Conservation (phyloP, 2,329 filamentous ascomycete genomes). For the Ophiosphaerella narmari region DNA sequence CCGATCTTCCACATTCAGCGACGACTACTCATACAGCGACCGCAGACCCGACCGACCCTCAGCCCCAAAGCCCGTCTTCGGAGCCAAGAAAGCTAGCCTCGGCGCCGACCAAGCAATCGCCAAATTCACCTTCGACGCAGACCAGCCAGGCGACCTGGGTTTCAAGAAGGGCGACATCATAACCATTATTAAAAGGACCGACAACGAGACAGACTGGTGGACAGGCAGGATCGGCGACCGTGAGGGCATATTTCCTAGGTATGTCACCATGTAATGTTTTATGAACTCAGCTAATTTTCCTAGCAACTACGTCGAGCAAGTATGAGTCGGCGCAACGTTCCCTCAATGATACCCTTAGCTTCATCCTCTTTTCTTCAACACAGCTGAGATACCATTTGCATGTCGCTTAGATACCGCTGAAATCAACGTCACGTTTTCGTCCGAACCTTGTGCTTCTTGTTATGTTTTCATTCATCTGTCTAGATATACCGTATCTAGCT, state of each 20-base stretch:
- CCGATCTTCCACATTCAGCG: slow-evolving; percentile 49
- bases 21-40: slow-evolving; percentile 61
- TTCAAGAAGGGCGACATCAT: slow-evolving; percentile 99
- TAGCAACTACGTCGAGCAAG: slow-evolving; percentile 50
- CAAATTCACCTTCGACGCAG: slow-evolving; percentile 90
- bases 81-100: slow-evolving; percentile 51
- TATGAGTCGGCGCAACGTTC: slow-evolving; percentile 13
- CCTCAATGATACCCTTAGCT: too few relatives aligned
- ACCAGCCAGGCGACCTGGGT: slow-evolving; percentile 87
- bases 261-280: slow-evolving; percentile 26
- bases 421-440: too few relatives aligned
- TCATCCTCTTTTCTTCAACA: too few relatives aligned
- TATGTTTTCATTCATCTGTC: too few relatives aligned
- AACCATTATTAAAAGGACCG: slow-evolving; percentile 90
- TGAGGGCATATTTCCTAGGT: slow-evolving; percentile 92
- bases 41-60: slow-evolving; percentile 76
- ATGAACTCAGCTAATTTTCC: neutral
- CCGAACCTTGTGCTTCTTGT: too few relatives aligned
- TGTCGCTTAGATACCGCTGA: too few relatives aligned
- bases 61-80: slow-evolving; percentile 87
- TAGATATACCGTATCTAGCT: too few relatives aligned
- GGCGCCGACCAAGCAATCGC: slow-evolving; percentile 82
- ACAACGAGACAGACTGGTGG: slow-evolving; percentile 97
- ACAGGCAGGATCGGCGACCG: slow-evolving; percentile 84
- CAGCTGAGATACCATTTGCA: too few relatives aligned